Evolutionary conservation across 2,329 filamentous ascomycete species (phyloP).

Genomic region (Mycogone perniciosa): DNA sequence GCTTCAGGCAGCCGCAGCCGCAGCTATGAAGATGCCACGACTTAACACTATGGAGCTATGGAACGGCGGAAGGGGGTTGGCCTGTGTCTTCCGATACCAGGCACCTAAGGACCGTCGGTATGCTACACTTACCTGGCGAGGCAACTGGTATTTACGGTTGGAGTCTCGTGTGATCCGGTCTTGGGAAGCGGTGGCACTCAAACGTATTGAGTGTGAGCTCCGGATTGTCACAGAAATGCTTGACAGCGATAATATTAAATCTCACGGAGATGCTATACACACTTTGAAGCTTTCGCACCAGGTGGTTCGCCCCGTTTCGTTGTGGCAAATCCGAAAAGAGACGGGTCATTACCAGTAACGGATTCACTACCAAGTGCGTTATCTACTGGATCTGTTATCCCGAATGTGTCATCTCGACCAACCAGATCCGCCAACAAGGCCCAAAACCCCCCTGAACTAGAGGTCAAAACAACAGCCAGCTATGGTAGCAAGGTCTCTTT

Average conservation of each 20-base stretch:
- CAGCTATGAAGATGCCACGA: conserved; percentile 23
- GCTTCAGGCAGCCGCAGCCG: conserved; percentile 21
- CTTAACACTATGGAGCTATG: conserved; percentile 27
- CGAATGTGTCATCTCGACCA: too few species aligned
- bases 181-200: conserved; percentile 16
- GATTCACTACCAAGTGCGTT: too few species aligned
- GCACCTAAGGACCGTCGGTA: not conserved
- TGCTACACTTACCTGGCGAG: conserved; percentile 14
- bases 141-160: conserved; percentile 11
- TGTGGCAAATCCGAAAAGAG: conserved; percentile 15
- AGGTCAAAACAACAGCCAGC: too few species aligned
- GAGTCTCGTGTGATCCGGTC: conserved; percentile 9
- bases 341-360: too few species aligned
- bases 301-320: conserved; percentile 13
- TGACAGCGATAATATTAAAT: conserved; percentile 7
- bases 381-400: too few species aligned
- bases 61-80: conserved; percentile 22
- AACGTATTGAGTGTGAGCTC: not conserved
- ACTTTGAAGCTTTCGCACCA: conserved; percentile 12
- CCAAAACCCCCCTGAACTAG: too few species aligned
- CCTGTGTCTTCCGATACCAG: conserved; percentile 20
- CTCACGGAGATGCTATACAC: conserved; percentile 17
- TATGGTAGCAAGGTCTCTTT: too few species aligned
- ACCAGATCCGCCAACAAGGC: too few species aligned
- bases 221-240: conserved; percentile 12